Conservation (phyloP, 2,329 filamentous ascomycete genomes). For the Ceratocystis cubensis region DNA sequence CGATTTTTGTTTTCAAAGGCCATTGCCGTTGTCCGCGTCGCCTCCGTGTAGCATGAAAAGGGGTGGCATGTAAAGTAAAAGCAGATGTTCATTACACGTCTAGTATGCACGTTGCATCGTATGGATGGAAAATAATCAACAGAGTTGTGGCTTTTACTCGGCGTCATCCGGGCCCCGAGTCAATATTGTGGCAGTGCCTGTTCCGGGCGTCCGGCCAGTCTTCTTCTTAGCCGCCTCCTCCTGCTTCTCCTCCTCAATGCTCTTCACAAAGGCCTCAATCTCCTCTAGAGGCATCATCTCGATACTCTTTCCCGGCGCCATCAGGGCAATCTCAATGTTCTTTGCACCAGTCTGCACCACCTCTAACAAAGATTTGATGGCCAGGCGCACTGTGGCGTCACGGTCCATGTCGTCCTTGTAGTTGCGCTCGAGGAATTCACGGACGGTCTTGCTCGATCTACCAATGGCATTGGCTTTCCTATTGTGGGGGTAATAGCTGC, state of each 20-base stretch:
- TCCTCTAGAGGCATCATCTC: conserved; percentile 93
- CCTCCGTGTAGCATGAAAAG: background rate
- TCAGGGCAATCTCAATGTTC: conserved; percentile 98
- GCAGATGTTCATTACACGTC: conserved; percentile 18
- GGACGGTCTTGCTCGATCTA: conserved; percentile 95
- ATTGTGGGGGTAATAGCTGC: conserved; percentile 10
- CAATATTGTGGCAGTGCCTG: conserved; percentile 59
- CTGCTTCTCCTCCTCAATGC: conserved; percentile 98
- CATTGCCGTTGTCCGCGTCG: too few relatives aligned
- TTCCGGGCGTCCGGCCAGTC: conserved; percentile 60
- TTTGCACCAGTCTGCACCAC: conserved; percentile 98
- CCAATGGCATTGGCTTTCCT: conserved; percentile 99
- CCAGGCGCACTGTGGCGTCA: conserved; percentile 88
- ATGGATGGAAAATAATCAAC: conserved; percentile 15
- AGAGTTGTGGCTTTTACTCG: conserved; percentile 6
- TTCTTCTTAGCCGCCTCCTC: conserved; percentile 98
- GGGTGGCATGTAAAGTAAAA: background rate
- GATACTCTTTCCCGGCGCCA: conserved; percentile 81
- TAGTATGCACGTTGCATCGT: conserved; percentile 23
- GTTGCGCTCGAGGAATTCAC: conserved; percentile 96
- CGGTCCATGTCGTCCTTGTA: conserved; percentile 97
- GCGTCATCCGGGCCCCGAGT: conserved; percentile 44
- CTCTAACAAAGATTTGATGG: conserved; percentile 94
- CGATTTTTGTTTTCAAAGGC: background rate
- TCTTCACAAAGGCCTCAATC: conserved; percentile 96